Evolutionary conservation across 495 filamentous ascomycete genomes (phyloP), one percentile per base, ranked within the genome.

Genomic region (Aspergillus conjunctus): DNA sequence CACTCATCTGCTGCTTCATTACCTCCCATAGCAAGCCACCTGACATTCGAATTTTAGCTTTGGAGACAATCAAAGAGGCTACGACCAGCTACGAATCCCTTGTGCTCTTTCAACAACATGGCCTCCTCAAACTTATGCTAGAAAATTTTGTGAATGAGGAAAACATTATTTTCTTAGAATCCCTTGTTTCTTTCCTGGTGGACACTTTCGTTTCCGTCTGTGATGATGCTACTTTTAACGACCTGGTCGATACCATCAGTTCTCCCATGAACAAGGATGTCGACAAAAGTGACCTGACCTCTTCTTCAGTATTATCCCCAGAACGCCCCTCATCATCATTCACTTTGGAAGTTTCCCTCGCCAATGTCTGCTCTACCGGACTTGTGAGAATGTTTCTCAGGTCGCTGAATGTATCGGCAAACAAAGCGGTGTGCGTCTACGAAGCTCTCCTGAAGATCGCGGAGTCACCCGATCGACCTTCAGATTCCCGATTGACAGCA

Each of bases 401-500:
- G 26, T 72, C 76, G 6, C 59, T 80, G 57, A 78, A 77, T 56
- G 21, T 61, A 50, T 78, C 76, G 39, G 71, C 74, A 6, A 62
- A 60, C 11, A 79, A 79, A 60, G 71, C 75, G 15, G 65, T 73
- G 34, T 64, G 71, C 22, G 59, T 74, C 9, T 80, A 75, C 43
- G 75, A 79, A 46, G 66, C 75, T 7, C 64, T 79, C 34, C 43
- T 78, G 30, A 65, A 66, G 8, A 75, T 81, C 21, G 75, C 74
- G 54, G 69, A 77, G 55, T 76, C 76, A 22, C 53, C 67, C 8
- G 71, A 74, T 33, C 71, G 77, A 15, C 69, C 77, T 41, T 77
- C 81, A 9, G 88, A 91, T 72, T 86, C 91, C 48, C 88, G 91
- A 11, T 75, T 97, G 22, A 88, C 87, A 10, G 88, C 88, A 4